Evolutionary conservation across 805 yeast species (phyloP), one percentile per base, ranked within the genome.

Genomic region (Saccharomycopsis olivae): DNA sequence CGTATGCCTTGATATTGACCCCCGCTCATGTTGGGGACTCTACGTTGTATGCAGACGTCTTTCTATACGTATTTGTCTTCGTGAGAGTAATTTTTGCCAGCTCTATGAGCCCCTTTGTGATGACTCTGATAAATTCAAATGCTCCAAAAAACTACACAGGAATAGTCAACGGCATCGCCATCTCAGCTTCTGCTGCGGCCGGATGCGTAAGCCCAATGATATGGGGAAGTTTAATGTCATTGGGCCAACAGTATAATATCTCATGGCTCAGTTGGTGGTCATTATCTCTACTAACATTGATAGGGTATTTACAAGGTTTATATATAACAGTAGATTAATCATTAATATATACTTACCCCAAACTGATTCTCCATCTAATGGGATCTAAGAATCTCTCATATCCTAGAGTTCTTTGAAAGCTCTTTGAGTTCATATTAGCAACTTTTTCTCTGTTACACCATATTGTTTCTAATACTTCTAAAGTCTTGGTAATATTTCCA

Each of bases 161-260:
- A 2, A 61, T 66, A 38, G 62, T 73, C 37, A 73, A 73, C 49
- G 71, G 72, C 5, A 53, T 65, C 14, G 58, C 68, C 9, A 59
- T 70, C 55, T 61, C 70, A 33, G 53, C 61, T 33, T 53, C 67
- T 13, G 61, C 77, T 3, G 54, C 67, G 36, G 71, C 73, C 3
- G 51, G 78, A 35, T 69, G 64, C 31, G 32, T 67, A 1, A 78
- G 69, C 2, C 78, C 78, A 0, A 50, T 69, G 3, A 30, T 54
- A 1, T 70, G 73, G 71, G 76, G 76, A 3, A 51, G 41, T 36
- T 30, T 56, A 19, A 53, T 55, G 54, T 30, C 53, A 2, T 37
- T 35, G 16, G 53, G 54, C n/a, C 53, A 53, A 24, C 27, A 39
- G 18, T 18, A 29, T 11, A 40, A 35, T 9, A 43, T 43, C 18